A percentile compares a stretch with the other conserved stretches of the same genome.
These are phyloP conservation scores for Psilocybe cyanescens DNA, from an alignment of 768 basidiomycete species.

Conservation along the genomic window DNA sequence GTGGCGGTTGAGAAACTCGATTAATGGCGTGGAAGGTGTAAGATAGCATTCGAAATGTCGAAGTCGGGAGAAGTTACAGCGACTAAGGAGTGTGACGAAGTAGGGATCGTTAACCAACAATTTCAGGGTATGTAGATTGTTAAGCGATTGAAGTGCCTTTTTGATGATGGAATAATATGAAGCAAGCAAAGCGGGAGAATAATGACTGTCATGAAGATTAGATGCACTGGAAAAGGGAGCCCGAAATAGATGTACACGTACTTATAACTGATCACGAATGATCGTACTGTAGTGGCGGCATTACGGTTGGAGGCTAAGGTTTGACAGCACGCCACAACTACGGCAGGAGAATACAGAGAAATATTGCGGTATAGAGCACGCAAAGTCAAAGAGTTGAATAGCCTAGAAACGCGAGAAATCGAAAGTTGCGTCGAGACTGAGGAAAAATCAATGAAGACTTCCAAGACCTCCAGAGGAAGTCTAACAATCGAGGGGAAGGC, in stretches of 20 bases:
- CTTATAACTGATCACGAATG: constrained; percentile 37
- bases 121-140: constrained; percentile 32
- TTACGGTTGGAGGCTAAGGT: constrained; percentile 30
- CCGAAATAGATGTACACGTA: constrained; percentile 22
- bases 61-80: constrained; percentile 29
- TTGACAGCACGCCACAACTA: constrained; percentile 36
- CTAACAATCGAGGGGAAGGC: constrained; percentile 21
- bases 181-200: constrained; percentile 25
- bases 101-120: constrained; percentile 35
- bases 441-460: constrained; percentile 35
- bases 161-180: constrained; percentile 35
- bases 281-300: constrained; percentile 33
- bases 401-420: constrained; percentile 35
- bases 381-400: constrained; percentile 34
- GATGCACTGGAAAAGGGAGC: neutral
- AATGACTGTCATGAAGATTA: constrained; percentile 14
- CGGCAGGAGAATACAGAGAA: constrained; percentile 29
- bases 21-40: constrained; percentile 31
- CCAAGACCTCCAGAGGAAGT: constrained; percentile 40
- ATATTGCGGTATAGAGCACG: constrained; percentile 38
- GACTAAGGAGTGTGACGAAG: constrained; percentile 26
- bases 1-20: constrained; percentile 39
- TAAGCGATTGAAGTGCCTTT: constrained; percentile 28
- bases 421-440: constrained; percentile 31
- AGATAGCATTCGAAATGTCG: constrained; percentile 40